These are phyloP conservation scores for Candida chilensis DNA, from an alignment of 805 yeast genomes.

Conservation along the genomic window DNA sequence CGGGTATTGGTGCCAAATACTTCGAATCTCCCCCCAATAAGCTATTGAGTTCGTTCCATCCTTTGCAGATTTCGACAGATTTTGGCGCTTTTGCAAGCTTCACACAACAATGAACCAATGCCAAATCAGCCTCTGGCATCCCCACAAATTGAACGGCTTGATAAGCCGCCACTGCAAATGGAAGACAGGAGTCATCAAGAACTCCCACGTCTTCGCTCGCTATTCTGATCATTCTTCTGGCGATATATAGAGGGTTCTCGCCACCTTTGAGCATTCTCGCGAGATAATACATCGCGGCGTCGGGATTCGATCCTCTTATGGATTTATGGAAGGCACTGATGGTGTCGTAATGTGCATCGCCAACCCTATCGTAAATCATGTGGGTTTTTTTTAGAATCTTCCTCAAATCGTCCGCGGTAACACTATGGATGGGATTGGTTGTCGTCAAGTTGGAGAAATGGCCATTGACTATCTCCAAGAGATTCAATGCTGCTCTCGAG, in stretches of 20 bases:
- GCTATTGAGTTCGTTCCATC: constrained; percentile 59
- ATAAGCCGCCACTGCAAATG: constrained; percentile 79
- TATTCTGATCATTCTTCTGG: constrained; percentile 85
- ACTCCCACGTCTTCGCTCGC: constrained; percentile 94
- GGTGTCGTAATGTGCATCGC: constrained; percentile 91
- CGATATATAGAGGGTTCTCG: constrained; percentile 85
- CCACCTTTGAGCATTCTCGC: constrained; percentile 90
- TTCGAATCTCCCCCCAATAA: constrained; percentile 49
- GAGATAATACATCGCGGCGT: constrained; percentile 83
- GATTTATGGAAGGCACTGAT: constrained; percentile 95
- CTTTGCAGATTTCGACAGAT: constrained; percentile 79
- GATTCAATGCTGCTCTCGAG: constrained; percentile 73
- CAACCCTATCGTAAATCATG: constrained; percentile 71
- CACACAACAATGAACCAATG: constrained; percentile 89
- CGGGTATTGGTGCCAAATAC: constrained; percentile 57
- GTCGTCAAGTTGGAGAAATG: constrained; percentile 19
- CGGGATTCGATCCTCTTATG: constrained; percentile 80
- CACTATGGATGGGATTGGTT: constrained; percentile 16
- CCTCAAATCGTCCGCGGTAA: constrained; percentile 29
- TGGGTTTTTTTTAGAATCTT: constrained; percentile 37
- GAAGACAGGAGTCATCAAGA: constrained; percentile 73
- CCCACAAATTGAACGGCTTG: constrained; percentile 88
- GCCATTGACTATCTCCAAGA: constrained; percentile 66
- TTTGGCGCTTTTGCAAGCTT: constrained; percentile 80
- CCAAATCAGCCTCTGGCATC: constrained; percentile 87